Base-by-base conservation (phyloP, 495 filamentous ascomycete genomes). In the Immersiella caudata region DNA sequence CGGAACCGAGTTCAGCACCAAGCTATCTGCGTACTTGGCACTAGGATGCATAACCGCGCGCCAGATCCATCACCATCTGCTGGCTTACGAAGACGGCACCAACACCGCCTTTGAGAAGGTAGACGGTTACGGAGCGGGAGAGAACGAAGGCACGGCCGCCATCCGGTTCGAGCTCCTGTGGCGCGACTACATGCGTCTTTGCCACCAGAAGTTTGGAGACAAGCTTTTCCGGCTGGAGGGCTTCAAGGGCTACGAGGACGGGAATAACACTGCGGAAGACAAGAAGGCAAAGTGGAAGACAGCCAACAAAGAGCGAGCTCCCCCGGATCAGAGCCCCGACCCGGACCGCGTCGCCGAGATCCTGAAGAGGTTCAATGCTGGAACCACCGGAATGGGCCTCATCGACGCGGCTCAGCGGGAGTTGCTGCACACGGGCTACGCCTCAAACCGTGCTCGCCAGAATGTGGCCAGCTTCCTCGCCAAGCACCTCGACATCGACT, bases 131-230 rank as follows among this genome's bases (percentile, higher is more conserved):
- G 88, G 86, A 11, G 79, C 86, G 24, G 90, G 89, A 3, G 86
- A 91, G 70, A 89, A 86, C 72, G 84, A 86, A 59, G 90, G 90
- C n/a, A 90, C 88, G 0, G 80, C 80, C n/a, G 79, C 76, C 4
- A 80, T 92, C 9, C 85, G 90, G 1, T 89, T 90, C 64, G 88
- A 93, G 67, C 80, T 93, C 0, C 79, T 92, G 0, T 92, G 90
- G 89, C 81, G 90, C 5, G 90, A 92, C 76, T 92, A 92, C 76
- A 91, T 92, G 85, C 81, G 88, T 0, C 83, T 93, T 14, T 88
- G 88, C 66, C 83, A 83, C 26, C 79, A 85, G 4, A 92, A 92
- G 70, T 91, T 89, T 67, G 82, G 83, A 16, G 72, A 76, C 55
- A 82, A 82, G 56, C 76, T 91, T 1, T 92, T 91, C 73, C 76